These are phyloP conservation scores for Suzukiozyma palmioleophila DNA, from an alignment of 1,139 yeast species.

Conservation along the genomic window DNA sequence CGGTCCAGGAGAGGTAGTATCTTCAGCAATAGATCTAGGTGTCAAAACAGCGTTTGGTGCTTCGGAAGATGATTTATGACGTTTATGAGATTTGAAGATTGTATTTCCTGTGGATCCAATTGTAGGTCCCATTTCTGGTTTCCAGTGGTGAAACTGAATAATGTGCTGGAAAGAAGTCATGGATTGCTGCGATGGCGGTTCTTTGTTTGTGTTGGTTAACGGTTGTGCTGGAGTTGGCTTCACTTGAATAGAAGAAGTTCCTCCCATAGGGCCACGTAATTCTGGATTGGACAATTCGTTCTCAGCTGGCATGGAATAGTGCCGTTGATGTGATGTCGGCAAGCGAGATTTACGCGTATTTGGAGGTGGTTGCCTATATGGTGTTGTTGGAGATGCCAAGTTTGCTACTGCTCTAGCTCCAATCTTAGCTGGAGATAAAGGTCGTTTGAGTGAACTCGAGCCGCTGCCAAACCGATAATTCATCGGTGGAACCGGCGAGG, in stretches of 20 bases:
- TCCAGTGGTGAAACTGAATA: constrained; percentile 52
- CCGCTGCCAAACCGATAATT: constrained; percentile 41
- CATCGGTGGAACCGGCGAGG: constrained; percentile 32
- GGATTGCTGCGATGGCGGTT: constrained; percentile 44
- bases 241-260: constrained; percentile 40
- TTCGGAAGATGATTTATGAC: constrained; percentile 18
- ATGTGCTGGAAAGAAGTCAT: constrained; percentile 51
- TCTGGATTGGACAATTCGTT: constrained; percentile 5
- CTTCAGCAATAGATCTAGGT: constrained; percentile 5
- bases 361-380: constrained; percentile 19
- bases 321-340: constrained; percentile 35
- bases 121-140: constrained; percentile 29
- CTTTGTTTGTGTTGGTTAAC: constrained; percentile 31
- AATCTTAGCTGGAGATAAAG: constrained; percentile 62
- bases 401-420: constrained; percentile 72
- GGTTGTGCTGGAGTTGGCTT: constrained; percentile 46
- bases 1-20: constrained; percentile 3
- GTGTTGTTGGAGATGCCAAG: constrained; percentile 33
- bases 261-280: constrained; percentile 20
- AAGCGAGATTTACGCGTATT: constrained; percentile 14
- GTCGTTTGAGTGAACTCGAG: constrained; percentile 13
- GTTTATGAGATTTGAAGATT: constrained; percentile 13
- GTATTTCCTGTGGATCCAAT: constrained; percentile 4
- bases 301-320: constrained; percentile 41
- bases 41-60: constrained; percentile 10